These are phyloP conservation scores for Obba rivulosa DNA, from an alignment of 768 basidiomycete species.

Conservation along the genomic window DNA sequence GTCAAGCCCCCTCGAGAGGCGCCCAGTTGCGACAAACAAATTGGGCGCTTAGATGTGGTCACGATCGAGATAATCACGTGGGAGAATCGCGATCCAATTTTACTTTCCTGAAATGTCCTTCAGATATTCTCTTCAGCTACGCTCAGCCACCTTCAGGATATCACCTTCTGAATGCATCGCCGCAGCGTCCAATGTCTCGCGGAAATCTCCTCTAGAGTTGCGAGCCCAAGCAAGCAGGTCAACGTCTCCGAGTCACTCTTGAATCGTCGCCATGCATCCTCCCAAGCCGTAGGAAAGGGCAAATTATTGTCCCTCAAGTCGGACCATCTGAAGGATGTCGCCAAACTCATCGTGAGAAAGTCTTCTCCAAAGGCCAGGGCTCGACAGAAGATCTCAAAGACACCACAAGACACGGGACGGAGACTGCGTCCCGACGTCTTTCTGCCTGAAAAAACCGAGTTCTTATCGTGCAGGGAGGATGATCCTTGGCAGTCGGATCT, in stretches of 20 bases:
- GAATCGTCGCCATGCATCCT: neutral
- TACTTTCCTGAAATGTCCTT: neutral
- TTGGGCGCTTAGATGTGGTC: too few species aligned
- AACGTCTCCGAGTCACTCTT: neutral
- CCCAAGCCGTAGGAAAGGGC: too few species aligned
- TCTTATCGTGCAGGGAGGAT: slow-evolving; percentile 1
- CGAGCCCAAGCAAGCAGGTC: neutral
- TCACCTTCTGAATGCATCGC: slow-evolving; percentile 5
- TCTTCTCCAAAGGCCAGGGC: too few species aligned
- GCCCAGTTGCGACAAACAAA: too few species aligned
- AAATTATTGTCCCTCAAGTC: too few species aligned
- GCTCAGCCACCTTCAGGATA: neutral
- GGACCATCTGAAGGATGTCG: too few species aligned
- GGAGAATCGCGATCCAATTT: neutral
- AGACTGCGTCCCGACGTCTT: too few species aligned
- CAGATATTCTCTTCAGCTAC: neutral
- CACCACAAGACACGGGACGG: too few species aligned
- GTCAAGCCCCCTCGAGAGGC: too few species aligned
- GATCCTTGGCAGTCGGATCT: slow-evolving; percentile 3
- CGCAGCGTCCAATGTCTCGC: slow-evolving; percentile 6
- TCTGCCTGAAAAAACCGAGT: neutral
- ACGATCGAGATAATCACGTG: neutral
- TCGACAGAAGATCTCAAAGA: too few species aligned
- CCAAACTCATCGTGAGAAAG: too few species aligned
- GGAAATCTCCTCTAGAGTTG: neutral